Base-by-base conservation (phyloP, 1,284 basidiomycete species). In the Tylopilus orsonianus region DNA sequence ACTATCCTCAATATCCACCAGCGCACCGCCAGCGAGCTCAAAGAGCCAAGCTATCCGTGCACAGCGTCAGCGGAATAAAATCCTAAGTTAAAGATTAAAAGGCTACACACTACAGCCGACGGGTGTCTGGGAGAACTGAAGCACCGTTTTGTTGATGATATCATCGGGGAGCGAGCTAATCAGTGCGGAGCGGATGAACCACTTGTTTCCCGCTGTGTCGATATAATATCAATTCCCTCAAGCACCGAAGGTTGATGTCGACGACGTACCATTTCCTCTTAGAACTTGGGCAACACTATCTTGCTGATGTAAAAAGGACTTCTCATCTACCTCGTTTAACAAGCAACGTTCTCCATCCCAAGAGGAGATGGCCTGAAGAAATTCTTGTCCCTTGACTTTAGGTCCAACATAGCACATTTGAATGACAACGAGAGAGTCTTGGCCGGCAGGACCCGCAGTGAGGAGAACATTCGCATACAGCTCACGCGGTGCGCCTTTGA, bases 401-500 rank as follows among this genome's bases (percentile, higher is more conserved):
- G 83, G 72, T 0, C 91, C 92, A 23, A 91, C 69, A 62, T 87
- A 95, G 70, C 93, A 95, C 66, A 95, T 83, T 65, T 95, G 93
- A 37, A 96, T 84, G 39, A 95, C 89, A 46, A 93, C 79, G 20
- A 96, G 80, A 13, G 88, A 90, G 56, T 90, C 86, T 58, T 87
- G 79, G 44, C 82, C 81, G 12, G 80, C 81, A 6, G 93, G 88
- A 16, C 91, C 93, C 0, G 93, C 91, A 0, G 93, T 95, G 47
- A 96, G 78, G 48, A 95, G 80, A 33, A 93, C 80, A 64, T 95
- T 95, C 29, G 89, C 86, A 66, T 96, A 95, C 14, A 95, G 79
- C 60, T 92, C 85, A 20, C 86, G 79, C 13, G 92, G 90, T 4
- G 89, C 87, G 29, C 83, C 82, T 62, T 95, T 95, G 69, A 95